Conservation (phyloP, 441 rosid genomes). For the Erodium texanum region DNA sequence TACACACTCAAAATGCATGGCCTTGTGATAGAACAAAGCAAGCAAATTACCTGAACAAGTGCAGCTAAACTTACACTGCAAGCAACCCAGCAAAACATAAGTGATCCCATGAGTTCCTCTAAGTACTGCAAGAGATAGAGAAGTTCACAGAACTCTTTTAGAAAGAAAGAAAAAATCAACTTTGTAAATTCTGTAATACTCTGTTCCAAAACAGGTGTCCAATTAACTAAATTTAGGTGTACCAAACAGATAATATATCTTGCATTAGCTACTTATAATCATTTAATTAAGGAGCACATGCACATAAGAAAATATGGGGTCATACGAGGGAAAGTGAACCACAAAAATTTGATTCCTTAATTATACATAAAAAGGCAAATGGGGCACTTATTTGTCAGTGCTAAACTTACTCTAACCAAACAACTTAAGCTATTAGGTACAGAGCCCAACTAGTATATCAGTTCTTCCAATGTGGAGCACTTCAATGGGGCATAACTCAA, state of each 20-base stretch:
- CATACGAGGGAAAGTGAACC: neutral
- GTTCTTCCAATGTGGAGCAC: neutral
- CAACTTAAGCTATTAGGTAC: no score
- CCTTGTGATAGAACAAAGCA: constrained; percentile 6
- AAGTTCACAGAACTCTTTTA: constrained; percentile 4
- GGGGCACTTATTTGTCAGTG: neutral
- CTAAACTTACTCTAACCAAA: neutral
- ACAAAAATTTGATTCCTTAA: neutral
- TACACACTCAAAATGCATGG: neutral
- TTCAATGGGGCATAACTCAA: neutral
- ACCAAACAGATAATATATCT: neutral
- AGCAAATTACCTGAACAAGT: constrained; percentile 69
- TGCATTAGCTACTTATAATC: neutral
- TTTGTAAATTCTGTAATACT: constrained; percentile 5
- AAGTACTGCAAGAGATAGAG: constrained; percentile 59
- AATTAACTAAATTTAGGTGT: neutral
- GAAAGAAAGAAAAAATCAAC: constrained; percentile 1
- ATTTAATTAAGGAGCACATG: neutral
- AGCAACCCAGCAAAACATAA: constrained; percentile 82
- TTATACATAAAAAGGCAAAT: neutral
- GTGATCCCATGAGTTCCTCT: constrained; percentile 78
- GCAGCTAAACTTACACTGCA: constrained; percentile 87
- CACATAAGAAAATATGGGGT: neutral
- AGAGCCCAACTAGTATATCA: neutral
- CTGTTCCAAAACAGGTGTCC: neutral